Base-by-base conservation (phyloP, 495 filamentous ascomycete species). In the Xylaria cubensis region DNA sequence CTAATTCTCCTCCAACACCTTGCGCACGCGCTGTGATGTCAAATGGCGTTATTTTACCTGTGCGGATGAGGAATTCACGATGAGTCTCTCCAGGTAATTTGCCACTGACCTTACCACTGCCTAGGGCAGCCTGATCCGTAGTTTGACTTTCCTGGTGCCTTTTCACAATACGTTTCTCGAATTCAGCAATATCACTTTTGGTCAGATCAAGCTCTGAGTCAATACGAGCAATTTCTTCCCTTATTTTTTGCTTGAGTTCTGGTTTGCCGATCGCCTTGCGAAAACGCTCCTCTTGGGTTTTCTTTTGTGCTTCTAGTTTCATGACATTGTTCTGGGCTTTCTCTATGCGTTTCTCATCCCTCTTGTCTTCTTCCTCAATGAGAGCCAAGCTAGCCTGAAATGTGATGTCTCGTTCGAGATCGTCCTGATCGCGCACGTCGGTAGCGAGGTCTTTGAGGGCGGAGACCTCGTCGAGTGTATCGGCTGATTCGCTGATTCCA, bases 21-120 rank as follows among this genome's bases (percentile, higher is more conserved):
- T 85, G 84, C 17, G 84, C 83, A 41, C 84, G 85, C 55, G 86
- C 85, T 75, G 95, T 86, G 64, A 90, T 90, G 3, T 94, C 91
- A 71, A 99, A 98, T 0, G 96, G 96, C 0, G 96, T 99, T 74
- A 99, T 99, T 80, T 98, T 97, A 65, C 96, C 96, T 0, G 95
- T 99, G 7, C 96, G 88, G 44, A 99, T 95, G 62, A 99, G 87
- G 79, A 93, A 98, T 39, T 97, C 94, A 61, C 95, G 88, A 64
- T 92, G 89, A 17, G 87, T 94, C 82, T 98, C 96, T 74, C 91
- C 90, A 19, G 92, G 89, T 71, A 94, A 79, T 65, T 87, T 88
- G 15, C 80, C 76, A 24, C 78, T 80, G 21, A 76, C 72, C 32
- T 87, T 88, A 19, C 80, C 76, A 24, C 78, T 80, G 21, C 77